Percentiles rank a stretch among this genome's conserved stretches.
Conservation (phyloP, 345 rosid species). For the Punica granatum region DNA sequence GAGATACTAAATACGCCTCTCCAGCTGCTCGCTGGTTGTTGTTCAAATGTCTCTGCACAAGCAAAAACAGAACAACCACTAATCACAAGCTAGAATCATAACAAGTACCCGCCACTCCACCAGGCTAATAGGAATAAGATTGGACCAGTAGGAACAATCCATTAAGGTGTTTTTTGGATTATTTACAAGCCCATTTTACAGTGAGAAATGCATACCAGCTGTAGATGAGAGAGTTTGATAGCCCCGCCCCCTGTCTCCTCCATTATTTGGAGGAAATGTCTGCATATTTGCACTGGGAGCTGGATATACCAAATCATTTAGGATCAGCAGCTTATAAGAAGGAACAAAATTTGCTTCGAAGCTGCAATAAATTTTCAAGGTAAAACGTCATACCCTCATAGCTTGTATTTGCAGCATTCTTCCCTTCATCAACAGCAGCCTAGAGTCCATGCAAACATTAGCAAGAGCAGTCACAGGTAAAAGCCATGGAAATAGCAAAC, state of each 20-base stretch:
- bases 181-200: not conserved
- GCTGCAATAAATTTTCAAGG: slow-evolving; percentile 5
- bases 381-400: slow-evolving; percentile 41
- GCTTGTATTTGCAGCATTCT: slow-evolving; percentile 18
- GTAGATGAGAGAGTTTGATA: slow-evolving; percentile 68
- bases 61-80: slow-evolving; percentile 4
- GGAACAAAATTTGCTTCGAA: not conserved
- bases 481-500: not conserved
- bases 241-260: slow-evolving; percentile 42
- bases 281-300: slow-evolving; percentile 72
- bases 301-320: slow-evolving; percentile 20
- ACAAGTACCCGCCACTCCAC: not conserved
- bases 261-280: slow-evolving; percentile 51
- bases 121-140: not conserved
- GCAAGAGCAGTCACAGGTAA: not conserved
- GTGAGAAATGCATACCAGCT: slow-evolving; percentile 34
- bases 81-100: not conserved
- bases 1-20: slow-evolving; percentile 70
- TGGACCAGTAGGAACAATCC: not conserved
- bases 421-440: slow-evolving; percentile 64
- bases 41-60: slow-evolving; percentile 65
- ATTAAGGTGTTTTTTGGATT: not conserved
- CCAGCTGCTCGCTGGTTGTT: slow-evolving; percentile 77
- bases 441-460: slow-evolving; percentile 11
- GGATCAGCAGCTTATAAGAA: slow-evolving; percentile 3